A percentile compares a stretch with the other conserved stretches of the same genome.
Conservation (phyloP, 768 basidiomycete species). For the Auriscalpium microsporum region DNA sequence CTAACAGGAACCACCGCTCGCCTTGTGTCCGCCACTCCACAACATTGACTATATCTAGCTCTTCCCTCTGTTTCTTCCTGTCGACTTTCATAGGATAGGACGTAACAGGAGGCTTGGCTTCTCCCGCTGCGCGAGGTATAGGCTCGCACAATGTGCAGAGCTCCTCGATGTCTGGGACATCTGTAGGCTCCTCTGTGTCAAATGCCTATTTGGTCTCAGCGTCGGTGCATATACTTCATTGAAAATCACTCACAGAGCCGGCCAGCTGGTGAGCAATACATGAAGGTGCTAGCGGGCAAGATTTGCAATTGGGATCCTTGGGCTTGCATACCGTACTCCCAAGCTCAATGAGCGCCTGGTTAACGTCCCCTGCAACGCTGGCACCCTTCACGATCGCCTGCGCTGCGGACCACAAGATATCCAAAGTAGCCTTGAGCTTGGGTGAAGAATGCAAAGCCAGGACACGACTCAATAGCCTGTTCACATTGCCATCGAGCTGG, state of each 20-base stretch:
- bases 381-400: constrained; percentile 51
- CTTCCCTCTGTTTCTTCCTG: constrained; percentile 77
- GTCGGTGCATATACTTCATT: too few species aligned
- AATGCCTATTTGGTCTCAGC: not conserved
- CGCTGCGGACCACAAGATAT: constrained; percentile 79
- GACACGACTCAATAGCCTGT: constrained; percentile 75
- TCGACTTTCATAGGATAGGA: constrained; percentile 83
- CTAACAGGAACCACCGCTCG: constrained; percentile 62
- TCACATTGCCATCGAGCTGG: constrained; percentile 87
- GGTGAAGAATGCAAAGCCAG: constrained; percentile 77
- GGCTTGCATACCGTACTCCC: constrained; percentile 91
- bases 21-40: constrained; percentile 59
- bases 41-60: constrained; percentile 79
- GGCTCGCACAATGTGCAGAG: constrained; percentile 62
- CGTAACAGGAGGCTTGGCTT: constrained; percentile 37
- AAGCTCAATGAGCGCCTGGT: constrained; percentile 91
- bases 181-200: not conserved
- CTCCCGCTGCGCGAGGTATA: constrained; percentile 26
- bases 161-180: constrained; percentile 62
- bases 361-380: constrained; percentile 70
- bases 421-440: constrained; percentile 69
- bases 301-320: constrained; percentile 62
- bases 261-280: constrained; percentile 52
- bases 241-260: too few species aligned
- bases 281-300: constrained; percentile 61